Conservation (phyloP, 306 rosid genomes). For the Dryas drummondii region DNA sequence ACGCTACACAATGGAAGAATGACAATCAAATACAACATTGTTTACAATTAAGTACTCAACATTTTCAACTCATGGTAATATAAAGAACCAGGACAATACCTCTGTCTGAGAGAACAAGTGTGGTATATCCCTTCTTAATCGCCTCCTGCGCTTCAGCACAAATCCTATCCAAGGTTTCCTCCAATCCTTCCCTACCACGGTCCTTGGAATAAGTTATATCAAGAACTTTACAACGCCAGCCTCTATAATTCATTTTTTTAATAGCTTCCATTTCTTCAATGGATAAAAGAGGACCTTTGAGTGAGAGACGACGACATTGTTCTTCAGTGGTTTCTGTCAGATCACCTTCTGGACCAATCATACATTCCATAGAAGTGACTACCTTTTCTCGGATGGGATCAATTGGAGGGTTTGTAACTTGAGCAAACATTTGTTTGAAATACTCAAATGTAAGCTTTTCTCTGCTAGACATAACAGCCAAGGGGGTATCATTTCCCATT, state of each 20-base stretch:
- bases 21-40: not conserved
- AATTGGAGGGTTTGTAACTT: slow-evolving; percentile 97
- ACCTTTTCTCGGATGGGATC: slow-evolving; percentile 97
- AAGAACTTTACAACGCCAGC: slow-evolving; percentile 88
- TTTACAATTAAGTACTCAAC: not conserved
- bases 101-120: slow-evolving; percentile 90
- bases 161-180: slow-evolving; percentile 82
- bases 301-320: slow-evolving; percentile 91
- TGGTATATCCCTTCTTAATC: slow-evolving; percentile 78
- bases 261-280: slow-evolving; percentile 79
- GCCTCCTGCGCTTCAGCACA: slow-evolving; percentile 83
- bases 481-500: slow-evolving; percentile 95
- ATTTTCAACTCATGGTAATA: slow-evolving; percentile 1
- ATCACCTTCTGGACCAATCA: slow-evolving; percentile 99
- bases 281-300: slow-evolving; percentile 79
- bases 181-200: slow-evolving; percentile 72
- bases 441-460: slow-evolving; percentile 93
- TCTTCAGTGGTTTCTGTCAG: slow-evolving; percentile 85
- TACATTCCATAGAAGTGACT: slow-evolving; percentile 93
- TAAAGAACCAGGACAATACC: slow-evolving; percentile 45
- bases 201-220: slow-evolving; percentile 84
- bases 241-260: slow-evolving; percentile 81
- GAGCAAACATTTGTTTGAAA: slow-evolving; percentile 99
- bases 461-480: slow-evolving; percentile 92
- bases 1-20: slow-evolving; percentile 47